Evolutionary conservation across 495 filamentous ascomycete genomes (phyloP).

Genomic region (Xylaria longipes): DNA sequence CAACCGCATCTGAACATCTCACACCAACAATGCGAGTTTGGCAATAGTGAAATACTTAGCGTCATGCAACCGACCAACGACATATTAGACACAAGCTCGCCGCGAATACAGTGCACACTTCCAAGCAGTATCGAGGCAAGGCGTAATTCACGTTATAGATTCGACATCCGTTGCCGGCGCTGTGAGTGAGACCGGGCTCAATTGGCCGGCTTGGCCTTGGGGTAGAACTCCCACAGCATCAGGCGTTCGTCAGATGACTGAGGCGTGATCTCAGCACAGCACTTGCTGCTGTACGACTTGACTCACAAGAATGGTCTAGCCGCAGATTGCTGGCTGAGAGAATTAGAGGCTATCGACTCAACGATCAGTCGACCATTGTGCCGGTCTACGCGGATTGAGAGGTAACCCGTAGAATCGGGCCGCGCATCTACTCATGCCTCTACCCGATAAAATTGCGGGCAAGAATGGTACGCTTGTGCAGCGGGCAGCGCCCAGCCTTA

Average conservation of each 20-base stretch:
- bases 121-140: neutral
- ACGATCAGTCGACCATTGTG: neutral
- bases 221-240: constrained; percentile 9
- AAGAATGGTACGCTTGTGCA: neutral
- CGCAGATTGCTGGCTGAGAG: neutral
- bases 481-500: neutral
- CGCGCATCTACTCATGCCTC: neutral
- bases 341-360: neutral
- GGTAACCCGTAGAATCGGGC: constrained; percentile 18
- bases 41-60: neutral
- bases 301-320: neutral
- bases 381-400: neutral
- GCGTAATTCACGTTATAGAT: neutral
- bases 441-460: neutral
- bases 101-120: neutral
- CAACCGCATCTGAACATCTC: neutral
- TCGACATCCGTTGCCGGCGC: neutral
- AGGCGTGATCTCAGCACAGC: neutral
- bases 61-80: constrained; percentile 1
- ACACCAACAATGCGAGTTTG: neutral
- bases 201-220: neutral
- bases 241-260: constrained; percentile 11
- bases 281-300: neutral
- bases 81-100: neutral
- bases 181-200: neutral